These are phyloP conservation scores for Pichia occidentalis DNA, from an alignment of 805 yeast genomes.

Conservation along the genomic window DNA sequence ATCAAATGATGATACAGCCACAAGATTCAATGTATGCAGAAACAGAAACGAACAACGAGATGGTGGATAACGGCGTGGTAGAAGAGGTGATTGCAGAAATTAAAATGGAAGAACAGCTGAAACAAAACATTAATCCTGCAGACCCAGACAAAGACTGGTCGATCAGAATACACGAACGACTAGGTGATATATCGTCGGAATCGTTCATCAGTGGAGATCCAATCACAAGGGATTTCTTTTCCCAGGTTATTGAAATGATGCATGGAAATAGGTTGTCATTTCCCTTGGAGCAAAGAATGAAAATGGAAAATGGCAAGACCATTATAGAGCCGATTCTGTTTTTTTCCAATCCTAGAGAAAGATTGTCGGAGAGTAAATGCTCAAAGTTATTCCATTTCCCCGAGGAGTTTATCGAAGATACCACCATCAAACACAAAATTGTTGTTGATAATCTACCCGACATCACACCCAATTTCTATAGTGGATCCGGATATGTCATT, in stretches of 20 bases:
- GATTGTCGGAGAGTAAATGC: conserved; percentile 9
- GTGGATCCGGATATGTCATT: conserved; percentile 32
- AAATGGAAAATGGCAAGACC: conserved; percentile 21
- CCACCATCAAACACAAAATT: conserved; percentile 41
- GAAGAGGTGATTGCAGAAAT: conserved; percentile 1
- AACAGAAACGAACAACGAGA: neutral
- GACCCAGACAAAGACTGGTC: conserved; percentile 25
- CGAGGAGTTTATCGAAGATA: conserved; percentile 36
- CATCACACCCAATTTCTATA: conserved; percentile 24
- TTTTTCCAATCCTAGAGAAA: conserved; percentile 9
- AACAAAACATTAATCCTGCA: conserved; percentile 17
- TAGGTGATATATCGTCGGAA: conserved; percentile 20
- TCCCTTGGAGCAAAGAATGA: conserved; percentile 28
- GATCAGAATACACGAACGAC: conserved; percentile 20
- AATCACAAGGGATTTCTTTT: conserved; percentile 26
- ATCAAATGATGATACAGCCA: no score
- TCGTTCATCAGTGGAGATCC: conserved; percentile 24
- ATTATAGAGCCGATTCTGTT: conserved; percentile 15
- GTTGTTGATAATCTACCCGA: conserved; percentile 42
- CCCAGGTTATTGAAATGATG: conserved; percentile 26
- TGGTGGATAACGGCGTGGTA: conserved; percentile 2
- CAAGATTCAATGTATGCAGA: no score
- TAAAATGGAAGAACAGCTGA: conserved; percentile 4
- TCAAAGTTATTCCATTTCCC: conserved; percentile 18
- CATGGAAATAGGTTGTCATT: conserved; percentile 24